These are phyloP conservation scores for Diutina ranongensis DNA, from an alignment of 1,139 yeast species.

Conservation along the genomic window DNA sequence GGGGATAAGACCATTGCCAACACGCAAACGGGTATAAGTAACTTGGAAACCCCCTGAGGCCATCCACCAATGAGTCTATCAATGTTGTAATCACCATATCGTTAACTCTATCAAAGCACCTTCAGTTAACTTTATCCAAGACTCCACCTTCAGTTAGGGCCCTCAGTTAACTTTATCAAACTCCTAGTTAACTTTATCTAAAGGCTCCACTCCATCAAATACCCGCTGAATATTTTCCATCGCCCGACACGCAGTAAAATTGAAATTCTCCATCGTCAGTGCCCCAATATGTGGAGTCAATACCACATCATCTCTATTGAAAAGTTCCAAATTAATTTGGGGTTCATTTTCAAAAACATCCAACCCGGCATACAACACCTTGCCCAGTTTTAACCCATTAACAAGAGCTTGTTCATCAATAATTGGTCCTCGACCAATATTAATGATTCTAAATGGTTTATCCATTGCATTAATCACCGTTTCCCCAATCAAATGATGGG, in stretches of 20 bases:
- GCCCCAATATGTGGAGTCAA: conserved; percentile 74
- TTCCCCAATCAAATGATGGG: conserved; percentile 43
- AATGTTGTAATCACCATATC: too few relatives aligned
- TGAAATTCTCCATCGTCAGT: conserved; percentile 42
- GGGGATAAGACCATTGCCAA: too few relatives aligned
- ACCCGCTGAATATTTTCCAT: background rate
- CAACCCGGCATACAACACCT: conserved; percentile 61
- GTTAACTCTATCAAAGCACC: too few relatives aligned
- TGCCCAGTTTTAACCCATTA: conserved; percentile 54
- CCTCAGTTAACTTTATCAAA: too few relatives aligned
- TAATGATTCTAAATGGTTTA: conserved; percentile 52
- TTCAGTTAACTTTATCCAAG: too few relatives aligned
- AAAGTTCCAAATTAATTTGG: conserved; percentile 36
- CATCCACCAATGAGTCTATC: too few relatives aligned
- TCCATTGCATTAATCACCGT: conserved; percentile 35
- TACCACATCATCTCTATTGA: conserved; percentile 55
- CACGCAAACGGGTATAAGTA: too few relatives aligned
- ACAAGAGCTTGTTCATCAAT: conserved; percentile 66
- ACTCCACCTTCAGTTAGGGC: too few relatives aligned
- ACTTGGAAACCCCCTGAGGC: too few relatives aligned
- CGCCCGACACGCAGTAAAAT: conserved; percentile 30
- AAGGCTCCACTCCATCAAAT: background rate
- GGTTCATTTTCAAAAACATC: conserved; percentile 78
- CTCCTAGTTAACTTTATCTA: background rate
- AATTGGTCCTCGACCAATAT: conserved; percentile 67